Percentiles rank a stretch among this genome's conserved stretches.
Evolutionary conservation across 225 moss, liverwort and hornwort species (phyloP).

Genomic region (Pleurozium schreberi): DNA sequence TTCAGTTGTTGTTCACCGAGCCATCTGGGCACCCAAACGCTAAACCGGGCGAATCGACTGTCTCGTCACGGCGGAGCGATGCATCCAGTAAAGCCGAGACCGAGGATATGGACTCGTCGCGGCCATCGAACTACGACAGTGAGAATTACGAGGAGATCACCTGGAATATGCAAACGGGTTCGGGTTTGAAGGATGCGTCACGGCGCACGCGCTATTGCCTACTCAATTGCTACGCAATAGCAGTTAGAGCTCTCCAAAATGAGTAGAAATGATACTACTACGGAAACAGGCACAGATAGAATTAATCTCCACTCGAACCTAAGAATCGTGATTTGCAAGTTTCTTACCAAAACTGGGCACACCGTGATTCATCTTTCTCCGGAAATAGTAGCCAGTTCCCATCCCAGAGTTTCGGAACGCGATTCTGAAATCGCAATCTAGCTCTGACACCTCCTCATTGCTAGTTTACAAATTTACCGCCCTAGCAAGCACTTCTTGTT

Average conservation of each 20-base stretch:
- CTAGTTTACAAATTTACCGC: conserved; percentile 74
- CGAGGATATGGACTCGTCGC: background rate
- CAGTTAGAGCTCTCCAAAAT: background rate
- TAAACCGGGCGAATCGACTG: background rate
- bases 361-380: background rate
- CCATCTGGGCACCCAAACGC: background rate
- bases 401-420: background rate
- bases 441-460: background rate
- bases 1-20: conserved; percentile 6
- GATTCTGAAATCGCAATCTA: background rate
- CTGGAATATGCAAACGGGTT: background rate
- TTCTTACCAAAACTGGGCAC: background rate
- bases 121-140: conserved; percentile 2
- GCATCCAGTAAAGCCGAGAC: conserved; percentile 1
- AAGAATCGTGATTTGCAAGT: background rate
- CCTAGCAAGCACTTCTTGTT: conserved; percentile 53
- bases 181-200: background rate
- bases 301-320: conserved; percentile 1
- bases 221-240: background rate
- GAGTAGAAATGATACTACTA: background rate
- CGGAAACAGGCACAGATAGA: background rate
- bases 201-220: background rate
- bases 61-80: background rate
- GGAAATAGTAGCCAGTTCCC: background rate
- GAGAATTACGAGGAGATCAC: conserved; percentile 2